A percentile compares a stretch with the other conserved stretches of the same genome.
Conservation (phyloP, 352 stramenopile species). For the Phytophthora sp. region DNA sequence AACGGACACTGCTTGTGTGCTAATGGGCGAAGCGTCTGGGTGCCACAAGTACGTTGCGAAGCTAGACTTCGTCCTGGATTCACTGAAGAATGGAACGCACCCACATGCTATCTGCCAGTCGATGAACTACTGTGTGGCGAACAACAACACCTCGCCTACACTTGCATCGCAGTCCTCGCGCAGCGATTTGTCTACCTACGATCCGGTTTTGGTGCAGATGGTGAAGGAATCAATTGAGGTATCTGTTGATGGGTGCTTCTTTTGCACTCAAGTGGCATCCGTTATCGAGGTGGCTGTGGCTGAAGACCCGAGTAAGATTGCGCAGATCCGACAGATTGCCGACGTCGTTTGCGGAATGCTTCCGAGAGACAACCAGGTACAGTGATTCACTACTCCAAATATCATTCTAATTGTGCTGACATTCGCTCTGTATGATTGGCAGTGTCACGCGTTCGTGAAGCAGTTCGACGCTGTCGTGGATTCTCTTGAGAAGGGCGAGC, state of each 20-base stretch:
- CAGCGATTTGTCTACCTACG: slow-evolving; percentile 30
- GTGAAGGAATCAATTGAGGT: slow-evolving; percentile 45
- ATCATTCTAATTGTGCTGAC: too few species aligned
- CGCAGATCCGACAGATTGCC: slow-evolving; percentile 64
- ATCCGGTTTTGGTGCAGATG: slow-evolving; percentile 38
- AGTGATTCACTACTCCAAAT: background rate
- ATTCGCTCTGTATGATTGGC: slow-evolving; percentile 17
- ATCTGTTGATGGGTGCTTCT: slow-evolving; percentile 60
- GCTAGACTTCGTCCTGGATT: slow-evolving; percentile 69
- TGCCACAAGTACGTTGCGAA: slow-evolving; percentile 78
- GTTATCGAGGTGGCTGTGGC: slow-evolving; percentile 61
- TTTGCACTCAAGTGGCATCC: slow-evolving; percentile 71
- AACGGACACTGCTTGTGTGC: slow-evolving; percentile 42
- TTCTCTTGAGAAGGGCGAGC: slow-evolving; percentile 67
- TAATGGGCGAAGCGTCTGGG: slow-evolving; percentile 36
- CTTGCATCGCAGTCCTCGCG: background rate
- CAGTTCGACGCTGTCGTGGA: slow-evolving; percentile 70
- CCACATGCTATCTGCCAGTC: slow-evolving; percentile 40
- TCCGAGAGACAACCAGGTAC: slow-evolving; percentile 66
- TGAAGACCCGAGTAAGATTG: slow-evolving; percentile 58
- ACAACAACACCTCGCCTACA: background rate
- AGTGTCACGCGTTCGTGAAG: slow-evolving; percentile 71
- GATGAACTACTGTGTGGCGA: slow-evolving; percentile 40
- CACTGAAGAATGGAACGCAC: slow-evolving; percentile 42
- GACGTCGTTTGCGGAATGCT: slow-evolving; percentile 69